Evolutionary conservation across 2,329 filamentous ascomycete species (phyloP).

Genomic region (Lachnellula occidentalis): DNA sequence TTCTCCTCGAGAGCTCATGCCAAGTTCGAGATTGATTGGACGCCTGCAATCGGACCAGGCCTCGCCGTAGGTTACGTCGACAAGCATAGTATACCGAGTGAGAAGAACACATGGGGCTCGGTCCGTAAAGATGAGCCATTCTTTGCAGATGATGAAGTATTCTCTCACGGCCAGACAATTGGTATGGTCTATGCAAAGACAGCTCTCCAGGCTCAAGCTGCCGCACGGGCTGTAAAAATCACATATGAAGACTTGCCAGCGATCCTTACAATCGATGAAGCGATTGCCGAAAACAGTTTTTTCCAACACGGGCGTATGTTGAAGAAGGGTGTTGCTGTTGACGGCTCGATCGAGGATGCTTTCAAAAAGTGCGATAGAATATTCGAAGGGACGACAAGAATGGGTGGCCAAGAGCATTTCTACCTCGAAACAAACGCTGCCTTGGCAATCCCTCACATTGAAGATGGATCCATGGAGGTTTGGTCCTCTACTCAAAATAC

Average conservation of each 20-base stretch:
- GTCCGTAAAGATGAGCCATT: constrained; percentile 81
- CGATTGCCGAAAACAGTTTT: constrained; percentile 83
- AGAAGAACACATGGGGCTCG: constrained; percentile 88
- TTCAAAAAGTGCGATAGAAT: constrained; percentile 77
- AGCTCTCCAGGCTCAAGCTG: constrained; percentile 71
- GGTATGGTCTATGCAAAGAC: constrained; percentile 81
- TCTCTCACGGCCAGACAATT: constrained; percentile 89
- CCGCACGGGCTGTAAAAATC: constrained; percentile 75
- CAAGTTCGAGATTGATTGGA: constrained; percentile 73
- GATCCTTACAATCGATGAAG: constrained; percentile 91
- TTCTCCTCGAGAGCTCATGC: constrained; percentile 85
- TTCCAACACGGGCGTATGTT: constrained; percentile 79
- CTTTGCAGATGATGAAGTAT: constrained; percentile 86
- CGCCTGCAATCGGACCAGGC: constrained; percentile 74
- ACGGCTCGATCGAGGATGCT: constrained; percentile 51
- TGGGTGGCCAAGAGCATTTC: constrained; percentile 97
- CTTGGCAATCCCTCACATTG: constrained; percentile 78
- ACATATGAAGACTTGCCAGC: constrained; percentile 88
- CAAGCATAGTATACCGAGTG: constrained; percentile 67
- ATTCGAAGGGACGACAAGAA: constrained; percentile 75
- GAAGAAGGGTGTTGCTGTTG: constrained; percentile 63
- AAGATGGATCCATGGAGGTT: constrained; percentile 93
- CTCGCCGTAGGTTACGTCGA: constrained; percentile 82
- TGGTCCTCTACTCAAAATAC: constrained; percentile 92
- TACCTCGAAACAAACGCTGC: constrained; percentile 92